Evolutionary conservation across 305 asterid species (phyloP).

Genomic region (Andrographis paniculata): DNA sequence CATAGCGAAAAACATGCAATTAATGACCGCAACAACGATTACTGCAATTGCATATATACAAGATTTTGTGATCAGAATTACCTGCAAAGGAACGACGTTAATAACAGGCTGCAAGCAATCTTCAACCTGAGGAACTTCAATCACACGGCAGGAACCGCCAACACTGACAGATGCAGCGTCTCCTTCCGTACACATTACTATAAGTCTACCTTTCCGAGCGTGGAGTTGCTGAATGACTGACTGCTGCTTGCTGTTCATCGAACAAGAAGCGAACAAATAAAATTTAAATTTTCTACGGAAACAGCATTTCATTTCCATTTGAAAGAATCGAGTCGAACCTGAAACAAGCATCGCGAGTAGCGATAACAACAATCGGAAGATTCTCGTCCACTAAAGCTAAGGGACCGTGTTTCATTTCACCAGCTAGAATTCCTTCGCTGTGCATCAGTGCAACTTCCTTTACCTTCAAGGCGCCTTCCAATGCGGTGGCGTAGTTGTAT

Average conservation of each 20-base stretch:
- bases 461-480: slow-evolving; percentile 98
- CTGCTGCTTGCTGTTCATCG: slow-evolving; percentile 77
- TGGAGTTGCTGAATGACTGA: slow-evolving; percentile 96
- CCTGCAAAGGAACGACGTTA: slow-evolving; percentile 91
- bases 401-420: slow-evolving; percentile 99
- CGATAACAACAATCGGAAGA: slow-evolving; percentile 85
- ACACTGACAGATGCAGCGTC: slow-evolving; percentile 68
- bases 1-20: not conserved
- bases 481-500: slow-evolving; percentile 84
- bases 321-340: slow-evolving; percentile 38
- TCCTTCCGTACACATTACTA: slow-evolving; percentile 88
- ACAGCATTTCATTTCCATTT: not conserved
- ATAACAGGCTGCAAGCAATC: slow-evolving; percentile 98
- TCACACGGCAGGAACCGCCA: slow-evolving; percentile 77
- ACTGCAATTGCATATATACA: too few relatives aligned
- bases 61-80: too few relatives aligned
- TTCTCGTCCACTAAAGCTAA: slow-evolving; percentile 93
- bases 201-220: slow-evolving; percentile 92
- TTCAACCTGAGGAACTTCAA: slow-evolving; percentile 87
- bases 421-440: slow-evolving; percentile 98
- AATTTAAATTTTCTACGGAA: slow-evolving; percentile 3
- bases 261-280: slow-evolving; percentile 2
- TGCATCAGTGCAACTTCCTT: slow-evolving; percentile 99
- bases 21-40: too few relatives aligned
- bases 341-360: slow-evolving; percentile 94